These are phyloP conservation scores for Neltuma alba DNA, from an alignment of 306 rosid species.

Conservation along the genomic window DNA sequence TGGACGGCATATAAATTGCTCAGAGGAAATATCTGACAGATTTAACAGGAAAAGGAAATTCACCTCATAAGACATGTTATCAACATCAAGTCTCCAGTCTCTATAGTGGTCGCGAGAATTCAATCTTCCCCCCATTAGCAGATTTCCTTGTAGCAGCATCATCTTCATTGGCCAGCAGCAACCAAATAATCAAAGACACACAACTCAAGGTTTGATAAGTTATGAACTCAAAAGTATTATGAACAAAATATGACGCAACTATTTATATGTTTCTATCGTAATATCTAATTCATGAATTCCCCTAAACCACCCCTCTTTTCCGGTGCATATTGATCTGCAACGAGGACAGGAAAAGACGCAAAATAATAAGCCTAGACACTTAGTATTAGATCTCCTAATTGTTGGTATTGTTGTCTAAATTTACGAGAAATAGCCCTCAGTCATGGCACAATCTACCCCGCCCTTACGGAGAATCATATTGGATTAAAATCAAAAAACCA, in stretches of 20 bases:
- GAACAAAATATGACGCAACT: neutral
- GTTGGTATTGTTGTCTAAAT: neutral
- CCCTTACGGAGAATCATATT: neutral
- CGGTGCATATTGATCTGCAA: neutral
- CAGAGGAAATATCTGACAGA: neutral
- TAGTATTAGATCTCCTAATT: neutral
- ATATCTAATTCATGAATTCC: constrained; percentile 6
- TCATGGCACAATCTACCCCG: neutral
- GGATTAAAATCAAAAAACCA: neutral
- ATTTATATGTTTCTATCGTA: neutral
- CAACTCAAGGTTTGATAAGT: constrained; percentile 7
- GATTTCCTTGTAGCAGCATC: constrained; percentile 72
- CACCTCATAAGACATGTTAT: constrained; percentile 96
- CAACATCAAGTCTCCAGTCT: constrained; percentile 91
- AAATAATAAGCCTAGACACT: neutral
- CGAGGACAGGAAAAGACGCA: neutral
- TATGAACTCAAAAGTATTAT: neutral
- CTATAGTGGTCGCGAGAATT: constrained; percentile 69
- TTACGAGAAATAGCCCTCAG: neutral
- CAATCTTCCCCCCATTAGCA: constrained; percentile 72
- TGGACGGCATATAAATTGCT: neutral
- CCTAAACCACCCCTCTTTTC: neutral
- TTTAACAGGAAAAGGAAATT: neutral
- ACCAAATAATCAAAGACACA: neutral
- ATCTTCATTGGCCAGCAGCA: constrained; percentile 55